phyloP scores from a whole-genome alignment of 1,284 basidiomycete species.

The Phylloboletellus chloephorus region DNA sequence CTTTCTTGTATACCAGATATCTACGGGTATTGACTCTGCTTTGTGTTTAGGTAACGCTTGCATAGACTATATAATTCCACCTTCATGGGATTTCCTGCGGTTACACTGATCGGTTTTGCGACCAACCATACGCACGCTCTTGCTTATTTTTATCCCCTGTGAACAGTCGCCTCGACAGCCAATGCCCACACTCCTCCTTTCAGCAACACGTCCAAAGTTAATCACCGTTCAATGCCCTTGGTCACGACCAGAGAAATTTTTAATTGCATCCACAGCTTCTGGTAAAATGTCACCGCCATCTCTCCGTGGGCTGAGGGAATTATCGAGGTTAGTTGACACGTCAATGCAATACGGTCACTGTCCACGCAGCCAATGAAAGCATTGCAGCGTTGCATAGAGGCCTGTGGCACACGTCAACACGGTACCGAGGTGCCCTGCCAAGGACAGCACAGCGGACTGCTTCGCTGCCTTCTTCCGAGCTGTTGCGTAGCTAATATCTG shows the following conservation, averaged over 20 bases:
- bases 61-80: constrained; percentile 34
- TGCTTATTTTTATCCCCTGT: constrained; percentile 33
- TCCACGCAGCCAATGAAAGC: constrained; percentile 33
- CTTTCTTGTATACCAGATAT: constrained; percentile 34
- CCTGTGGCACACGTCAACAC: constrained; percentile 41
- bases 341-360: constrained; percentile 19
- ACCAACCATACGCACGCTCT: constrained; percentile 16
- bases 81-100: constrained; percentile 24
- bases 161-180: constrained; percentile 22
- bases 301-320: constrained; percentile 10
- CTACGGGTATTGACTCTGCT: constrained; percentile 30
- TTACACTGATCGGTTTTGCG: constrained; percentile 8
- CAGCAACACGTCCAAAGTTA: constrained; percentile 30
- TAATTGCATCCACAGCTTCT: constrained; percentile 21
- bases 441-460: constrained; percentile 51
- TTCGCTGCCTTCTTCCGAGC: constrained; percentile 57
- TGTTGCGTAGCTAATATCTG: constrained; percentile 84
- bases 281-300: constrained; percentile 18
- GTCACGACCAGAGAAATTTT: constrained; percentile 19
- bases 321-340: constrained; percentile 13
- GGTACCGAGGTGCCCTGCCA: constrained; percentile 42
- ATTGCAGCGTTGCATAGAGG: constrained; percentile 39
- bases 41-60: constrained; percentile 32
- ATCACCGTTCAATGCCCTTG: constrained; percentile 30
- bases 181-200: constrained; percentile 19